Evolutionary conservation across 1,284 basidiomycete genomes (phyloP).

Genomic region (Leccinum subrobustum): DNA sequence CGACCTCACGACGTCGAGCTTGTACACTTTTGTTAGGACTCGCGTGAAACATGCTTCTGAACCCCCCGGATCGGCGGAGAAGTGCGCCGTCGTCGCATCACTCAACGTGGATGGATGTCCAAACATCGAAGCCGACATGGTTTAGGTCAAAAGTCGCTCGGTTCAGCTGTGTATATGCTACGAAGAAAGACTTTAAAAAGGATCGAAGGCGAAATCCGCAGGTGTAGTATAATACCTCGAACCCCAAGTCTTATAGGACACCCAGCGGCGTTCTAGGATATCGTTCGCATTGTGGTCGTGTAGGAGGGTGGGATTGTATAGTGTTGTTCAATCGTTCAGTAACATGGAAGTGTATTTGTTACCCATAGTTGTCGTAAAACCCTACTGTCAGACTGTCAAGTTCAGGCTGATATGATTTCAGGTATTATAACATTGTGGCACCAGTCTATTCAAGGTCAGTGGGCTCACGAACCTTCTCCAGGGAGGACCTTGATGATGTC

Average conservation of each 20-base stretch:
- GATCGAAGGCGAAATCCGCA: conserved; percentile 29
- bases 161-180: conserved; percentile 59
- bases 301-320: not conserved
- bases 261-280: not conserved
- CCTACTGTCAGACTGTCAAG: not conserved
- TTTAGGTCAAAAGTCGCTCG: conserved; percentile 48
- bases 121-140: conserved; percentile 52
- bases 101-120: conserved; percentile 57
- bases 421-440: not conserved
- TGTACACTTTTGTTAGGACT: conserved; percentile 55
- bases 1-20: conserved; percentile 50
- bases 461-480: conserved; percentile 21
- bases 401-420: not conserved
- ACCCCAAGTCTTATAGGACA: not conserved
- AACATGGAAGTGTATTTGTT: not conserved
- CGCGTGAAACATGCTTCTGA: conserved; percentile 31
- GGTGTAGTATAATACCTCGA: not conserved
- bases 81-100: conserved; percentile 36
- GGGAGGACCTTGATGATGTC: conserved; percentile 28
- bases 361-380: not conserved
- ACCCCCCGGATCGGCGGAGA: conserved; percentile 2
- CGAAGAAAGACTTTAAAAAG: conserved; percentile 43
- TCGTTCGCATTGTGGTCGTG: not conserved
- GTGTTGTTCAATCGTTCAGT: not conserved
- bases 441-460: not conserved